Percentiles rank a stretch among this genome's conserved stretches.
Conservation (phyloP, 1,284 basidiomycete genomes). For the Golubevia pallescens region DNA sequence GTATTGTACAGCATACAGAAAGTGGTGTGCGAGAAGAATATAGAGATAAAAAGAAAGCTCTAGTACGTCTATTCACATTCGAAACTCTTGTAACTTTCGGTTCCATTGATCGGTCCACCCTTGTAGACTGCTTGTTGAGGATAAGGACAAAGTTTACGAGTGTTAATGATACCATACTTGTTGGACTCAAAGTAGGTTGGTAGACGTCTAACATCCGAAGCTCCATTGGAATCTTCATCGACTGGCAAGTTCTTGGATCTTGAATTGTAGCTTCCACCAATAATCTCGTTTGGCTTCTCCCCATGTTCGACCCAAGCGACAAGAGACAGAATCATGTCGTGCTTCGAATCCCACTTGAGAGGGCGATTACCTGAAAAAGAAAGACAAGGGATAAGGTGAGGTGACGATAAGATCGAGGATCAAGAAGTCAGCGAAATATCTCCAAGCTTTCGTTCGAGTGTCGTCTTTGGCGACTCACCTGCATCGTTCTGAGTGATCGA, state of each 20-base stretch:
- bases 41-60: too few relatives aligned
- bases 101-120: constrained; percentile 6
- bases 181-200: constrained; percentile 5
- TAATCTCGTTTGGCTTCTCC: neutral
- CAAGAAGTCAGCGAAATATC: neutral
- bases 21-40: too few relatives aligned
- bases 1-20: too few relatives aligned
- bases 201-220: neutral
- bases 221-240: neutral
- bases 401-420: neutral
- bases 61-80: neutral
- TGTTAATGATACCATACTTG: constrained; percentile 12
- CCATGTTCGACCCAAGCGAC: constrained; percentile 18
- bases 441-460: neutral
- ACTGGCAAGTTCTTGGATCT: constrained; percentile 2
- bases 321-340: constrained; percentile 19
- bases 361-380: constrained; percentile 14
- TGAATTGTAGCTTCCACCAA: constrained; percentile 16
- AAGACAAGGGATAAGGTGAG: neutral
- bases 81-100: constrained; percentile 10
- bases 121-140: constrained; percentile 13
- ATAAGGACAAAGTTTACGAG: constrained; percentile 22
- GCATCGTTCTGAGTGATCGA: constrained; percentile 13
- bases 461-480: neutral
- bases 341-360: constrained; percentile 11